phyloP scores from a whole-genome alignment of 2,329 filamentous ascomycete genomes.

The Colletotrichum gigasporum region DNA sequence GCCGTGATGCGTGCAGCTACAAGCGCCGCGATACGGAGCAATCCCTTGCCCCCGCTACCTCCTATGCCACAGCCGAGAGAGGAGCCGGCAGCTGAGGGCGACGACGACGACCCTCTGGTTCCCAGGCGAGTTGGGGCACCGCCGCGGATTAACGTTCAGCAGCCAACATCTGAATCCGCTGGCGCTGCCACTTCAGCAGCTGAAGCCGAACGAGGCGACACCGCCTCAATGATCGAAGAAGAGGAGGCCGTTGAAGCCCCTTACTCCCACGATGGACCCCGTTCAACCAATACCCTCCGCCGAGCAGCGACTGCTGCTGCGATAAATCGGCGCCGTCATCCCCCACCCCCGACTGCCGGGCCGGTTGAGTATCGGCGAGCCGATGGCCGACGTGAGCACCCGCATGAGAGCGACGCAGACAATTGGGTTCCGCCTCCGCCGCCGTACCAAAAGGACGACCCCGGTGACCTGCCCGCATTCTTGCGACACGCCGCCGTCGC shows the following conservation, averaged over 20 bases:
- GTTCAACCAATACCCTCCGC: constrained; percentile 75
- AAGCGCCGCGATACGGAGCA: constrained; percentile 41
- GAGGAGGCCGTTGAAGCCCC: constrained; percentile 72
- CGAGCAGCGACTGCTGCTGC: constrained; percentile 82
- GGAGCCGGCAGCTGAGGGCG: constrained; percentile 34
- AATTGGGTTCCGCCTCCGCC: constrained; percentile 90
- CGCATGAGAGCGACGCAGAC: constrained; percentile 87
- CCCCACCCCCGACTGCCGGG: constrained; percentile 62
- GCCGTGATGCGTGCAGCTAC: constrained; percentile 61
- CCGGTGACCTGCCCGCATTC: constrained; percentile 65
- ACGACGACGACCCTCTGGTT: constrained; percentile 62
- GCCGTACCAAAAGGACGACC: constrained; percentile 76
- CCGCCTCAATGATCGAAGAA: constrained; percentile 59
- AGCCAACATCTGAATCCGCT: constrained; percentile 1
- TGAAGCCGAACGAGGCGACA: constrained; percentile 54
- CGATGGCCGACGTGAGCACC: constrained; percentile 76
- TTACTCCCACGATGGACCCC: constrained; percentile 77
- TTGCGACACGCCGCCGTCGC: constrained; percentile 59
- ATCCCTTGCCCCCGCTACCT: constrained; percentile 36
- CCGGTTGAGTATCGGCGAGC: constrained; percentile 72
- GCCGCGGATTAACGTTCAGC: constrained; percentile 37
- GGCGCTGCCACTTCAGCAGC: too few relatives aligned
- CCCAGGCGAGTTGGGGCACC: constrained; percentile 57
- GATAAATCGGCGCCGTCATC: constrained; percentile 74
- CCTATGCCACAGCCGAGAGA: constrained; percentile 34